Conservation (phyloP, 2,329 filamentous ascomycete species). For the Claviceps maximensis region DNA sequence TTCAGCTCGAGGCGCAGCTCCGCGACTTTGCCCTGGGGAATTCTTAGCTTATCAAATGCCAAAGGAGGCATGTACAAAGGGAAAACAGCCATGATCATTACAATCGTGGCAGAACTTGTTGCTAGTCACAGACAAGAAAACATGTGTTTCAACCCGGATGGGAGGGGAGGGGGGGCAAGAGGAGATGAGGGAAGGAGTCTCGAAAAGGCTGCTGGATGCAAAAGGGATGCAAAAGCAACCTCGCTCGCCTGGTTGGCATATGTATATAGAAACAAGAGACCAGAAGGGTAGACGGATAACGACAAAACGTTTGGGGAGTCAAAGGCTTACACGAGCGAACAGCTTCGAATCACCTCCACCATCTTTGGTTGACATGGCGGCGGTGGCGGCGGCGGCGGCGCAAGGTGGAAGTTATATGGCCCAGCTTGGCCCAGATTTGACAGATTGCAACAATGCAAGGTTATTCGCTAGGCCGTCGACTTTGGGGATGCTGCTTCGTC, state of each 20-base stretch:
- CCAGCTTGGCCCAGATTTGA: neutral
- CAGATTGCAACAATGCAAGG: neutral
- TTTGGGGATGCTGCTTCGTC: constrained; percentile 3
- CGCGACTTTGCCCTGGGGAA: constrained; percentile 88
- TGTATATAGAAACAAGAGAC: constrained; percentile 6
- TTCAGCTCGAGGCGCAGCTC: constrained; percentile 92
- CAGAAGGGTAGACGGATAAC: constrained; percentile 2
- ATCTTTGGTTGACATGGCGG: constrained; percentile 39
- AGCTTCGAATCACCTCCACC: constrained; percentile 94
- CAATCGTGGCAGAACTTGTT: neutral
- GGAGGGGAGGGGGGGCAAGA: neutral
- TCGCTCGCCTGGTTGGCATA: neutral
- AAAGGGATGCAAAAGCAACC: neutral
- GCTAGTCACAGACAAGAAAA: neutral
- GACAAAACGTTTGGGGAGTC: constrained; percentile 1
- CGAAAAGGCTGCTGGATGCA: neutral
- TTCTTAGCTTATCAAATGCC: constrained; percentile 36
- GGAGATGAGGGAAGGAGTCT: neutral
- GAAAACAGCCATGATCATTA: constrained; percentile 30
- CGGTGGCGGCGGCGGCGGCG: neutral
- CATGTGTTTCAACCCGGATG: neutral
- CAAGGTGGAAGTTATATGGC: neutral
- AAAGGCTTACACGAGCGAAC: constrained; percentile 74
- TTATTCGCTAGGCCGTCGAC: neutral
- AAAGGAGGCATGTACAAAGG: constrained; percentile 38